These are phyloP conservation scores for Capsicum rhomboideum DNA, from an alignment of 257 asterid genomes.

Conservation along the genomic window DNA sequence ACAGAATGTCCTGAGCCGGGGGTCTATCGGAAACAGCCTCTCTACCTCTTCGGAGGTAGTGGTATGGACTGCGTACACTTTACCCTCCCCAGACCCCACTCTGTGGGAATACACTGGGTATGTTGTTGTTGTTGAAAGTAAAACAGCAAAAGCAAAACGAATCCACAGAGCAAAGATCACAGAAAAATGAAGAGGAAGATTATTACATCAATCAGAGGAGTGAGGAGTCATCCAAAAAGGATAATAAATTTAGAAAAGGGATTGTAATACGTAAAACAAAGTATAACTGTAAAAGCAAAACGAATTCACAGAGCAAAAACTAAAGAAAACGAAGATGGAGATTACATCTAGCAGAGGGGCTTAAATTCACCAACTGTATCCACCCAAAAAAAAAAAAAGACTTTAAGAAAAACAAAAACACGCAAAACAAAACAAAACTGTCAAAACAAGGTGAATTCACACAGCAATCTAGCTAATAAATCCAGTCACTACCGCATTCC, in stretches of 20 bases:
- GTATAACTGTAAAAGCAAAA: neutral
- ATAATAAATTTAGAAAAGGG: neutral
- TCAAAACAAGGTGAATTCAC: neutral
- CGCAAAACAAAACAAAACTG: neutral
- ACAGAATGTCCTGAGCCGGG: no score
- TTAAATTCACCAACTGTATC: neutral
- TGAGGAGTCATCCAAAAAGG: neutral
- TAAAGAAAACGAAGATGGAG: neutral
- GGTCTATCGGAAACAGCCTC: no score
- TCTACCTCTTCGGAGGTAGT: no score
- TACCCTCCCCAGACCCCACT: no score
- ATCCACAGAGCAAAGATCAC: neutral
- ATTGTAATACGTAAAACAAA: neutral
- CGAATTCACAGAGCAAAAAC: constrained; percentile 6
- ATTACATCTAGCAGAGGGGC: neutral
- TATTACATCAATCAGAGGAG: no score
- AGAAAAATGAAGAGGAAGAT: no score
- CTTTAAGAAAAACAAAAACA: neutral
- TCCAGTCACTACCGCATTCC: no score
- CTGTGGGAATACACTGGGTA: no score
- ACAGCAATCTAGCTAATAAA: neutral
- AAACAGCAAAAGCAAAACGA: neutral
- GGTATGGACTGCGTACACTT: no score
- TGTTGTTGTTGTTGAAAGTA: no score
- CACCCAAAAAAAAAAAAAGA: neutral